Conservation (phyloP, 768 basidiomycete species). For the Phanerodontia chrysosporium region DNA sequence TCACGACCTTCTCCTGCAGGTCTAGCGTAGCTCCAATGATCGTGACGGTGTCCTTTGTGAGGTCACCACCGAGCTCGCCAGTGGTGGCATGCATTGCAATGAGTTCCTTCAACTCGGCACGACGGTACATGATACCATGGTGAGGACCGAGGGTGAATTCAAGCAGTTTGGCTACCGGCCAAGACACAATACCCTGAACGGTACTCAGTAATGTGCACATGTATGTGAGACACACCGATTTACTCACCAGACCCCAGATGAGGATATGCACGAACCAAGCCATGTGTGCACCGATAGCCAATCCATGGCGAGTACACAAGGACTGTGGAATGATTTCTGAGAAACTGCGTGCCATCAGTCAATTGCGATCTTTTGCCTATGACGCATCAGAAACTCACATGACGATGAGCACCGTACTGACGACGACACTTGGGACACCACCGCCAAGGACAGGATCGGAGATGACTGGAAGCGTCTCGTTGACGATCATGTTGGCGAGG, state of each 20-base stretch:
- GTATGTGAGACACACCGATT: no score
- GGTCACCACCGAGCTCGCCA: slow-evolving; percentile 71
- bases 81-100: slow-evolving; percentile 77
- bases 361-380: neutral
- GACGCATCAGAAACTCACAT: slow-evolving; percentile 48
- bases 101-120: slow-evolving; percentile 74
- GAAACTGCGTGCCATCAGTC: slow-evolving; percentile 44
- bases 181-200: slow-evolving; percentile 58
- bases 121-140: slow-evolving; percentile 83
- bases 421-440: slow-evolving; percentile 64
- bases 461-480: slow-evolving; percentile 77
- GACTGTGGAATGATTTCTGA: slow-evolving; percentile 87
- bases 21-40: slow-evolving; percentile 86
- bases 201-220: neutral
- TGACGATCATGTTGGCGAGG: slow-evolving; percentile 84
- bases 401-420: slow-evolving; percentile 76
- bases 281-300: slow-evolving; percentile 80
- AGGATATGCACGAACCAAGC: slow-evolving; percentile 59
- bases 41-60: slow-evolving; percentile 75
- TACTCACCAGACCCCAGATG: slow-evolving; percentile 58
- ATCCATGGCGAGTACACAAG: slow-evolving; percentile 77
- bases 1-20: slow-evolving; percentile 68
- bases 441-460: slow-evolving; percentile 72
- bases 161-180: slow-evolving; percentile 79
- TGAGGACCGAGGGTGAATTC: slow-evolving; percentile 72